phyloP scores from a whole-genome alignment of 805 yeast species.

The Zygosaccharomyces lentus region DNA sequence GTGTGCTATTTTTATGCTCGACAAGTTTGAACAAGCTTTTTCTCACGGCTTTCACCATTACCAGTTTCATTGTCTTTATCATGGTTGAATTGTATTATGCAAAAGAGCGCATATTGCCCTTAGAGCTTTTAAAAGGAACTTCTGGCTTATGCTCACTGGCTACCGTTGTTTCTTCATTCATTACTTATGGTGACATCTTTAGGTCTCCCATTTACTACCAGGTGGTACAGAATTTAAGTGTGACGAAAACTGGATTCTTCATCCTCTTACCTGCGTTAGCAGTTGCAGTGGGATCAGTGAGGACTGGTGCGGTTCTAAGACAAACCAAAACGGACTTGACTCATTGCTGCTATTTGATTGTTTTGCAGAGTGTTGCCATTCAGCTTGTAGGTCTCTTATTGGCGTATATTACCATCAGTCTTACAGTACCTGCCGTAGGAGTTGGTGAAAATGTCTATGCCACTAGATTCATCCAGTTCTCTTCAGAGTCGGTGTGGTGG shows the following conservation, averaged over 20 bases:
- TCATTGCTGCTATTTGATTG: slow-evolving; percentile 28
- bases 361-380: slow-evolving; percentile 19
- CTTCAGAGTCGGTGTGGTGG: slow-evolving; percentile 26
- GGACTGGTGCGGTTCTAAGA: slow-evolving; percentile 46
- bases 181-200: slow-evolving; percentile 47
- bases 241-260: slow-evolving; percentile 53
- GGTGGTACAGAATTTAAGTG: slow-evolving; percentile 46
- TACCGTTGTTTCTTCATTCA: slow-evolving; percentile 43
- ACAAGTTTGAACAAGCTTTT: slow-evolving; percentile 42
- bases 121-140: slow-evolving; percentile 47
- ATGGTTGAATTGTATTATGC: slow-evolving; percentile 36
- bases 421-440: slow-evolving; percentile 20
- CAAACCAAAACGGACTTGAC: slow-evolving; percentile 31
- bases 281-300: slow-evolving; percentile 50
- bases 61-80: slow-evolving; percentile 34
- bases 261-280: slow-evolving; percentile 53
- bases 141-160: slow-evolving; percentile 51
- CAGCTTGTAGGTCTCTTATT: slow-evolving; percentile 24
- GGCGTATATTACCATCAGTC: slow-evolving; percentile 17
- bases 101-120: slow-evolving; percentile 57
- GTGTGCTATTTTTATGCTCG: slow-evolving; percentile 45
- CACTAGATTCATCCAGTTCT: slow-evolving; percentile 8
- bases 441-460: slow-evolving; percentile 6
- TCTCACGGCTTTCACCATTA: slow-evolving; percentile 31
- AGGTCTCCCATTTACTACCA: slow-evolving; percentile 57